Percentiles rank a stretch among this genome's conserved stretches.
Evolutionary conservation across 1,284 basidiomycete species (phyloP).

Genomic region (Pseudozyma sp.): DNA sequence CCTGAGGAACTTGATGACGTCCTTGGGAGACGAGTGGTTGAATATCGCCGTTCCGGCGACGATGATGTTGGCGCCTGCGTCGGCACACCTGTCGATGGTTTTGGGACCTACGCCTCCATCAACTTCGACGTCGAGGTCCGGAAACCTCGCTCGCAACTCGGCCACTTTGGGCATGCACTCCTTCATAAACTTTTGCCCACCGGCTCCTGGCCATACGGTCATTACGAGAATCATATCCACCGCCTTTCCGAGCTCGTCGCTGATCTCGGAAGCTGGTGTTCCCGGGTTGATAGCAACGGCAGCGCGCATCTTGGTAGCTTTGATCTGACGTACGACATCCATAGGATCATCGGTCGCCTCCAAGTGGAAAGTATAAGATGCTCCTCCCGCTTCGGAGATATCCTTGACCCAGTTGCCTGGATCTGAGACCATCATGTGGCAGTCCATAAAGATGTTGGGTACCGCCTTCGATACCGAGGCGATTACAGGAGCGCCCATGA

Average conservation of each 20-base stretch:
- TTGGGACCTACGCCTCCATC: conserved; percentile 95
- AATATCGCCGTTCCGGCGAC: conserved; percentile 98
- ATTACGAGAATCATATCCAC: conserved; percentile 69
- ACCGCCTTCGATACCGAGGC: conserved; percentile 87
- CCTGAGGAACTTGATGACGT: conserved; percentile 63
- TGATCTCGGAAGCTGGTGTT: conserved; percentile 64
- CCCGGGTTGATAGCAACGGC: conserved; percentile 68
- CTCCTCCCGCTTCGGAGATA: conserved; percentile 92
- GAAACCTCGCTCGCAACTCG: conserved; percentile 91
- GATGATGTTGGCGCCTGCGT: conserved; percentile 89
- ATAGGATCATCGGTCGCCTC: conserved; percentile 76
- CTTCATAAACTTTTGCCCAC: conserved; percentile 96
- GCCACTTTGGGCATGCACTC: conserved; percentile 89
- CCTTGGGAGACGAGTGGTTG: conserved; percentile 79
- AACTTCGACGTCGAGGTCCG: conserved; percentile 88
- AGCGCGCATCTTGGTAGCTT: conserved; percentile 65
- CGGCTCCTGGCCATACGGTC: conserved; percentile 71
- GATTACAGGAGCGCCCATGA: conserved; percentile 86
- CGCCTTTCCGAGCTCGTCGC: conserved; percentile 62
- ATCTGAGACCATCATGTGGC: conserved; percentile 99
- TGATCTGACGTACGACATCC: conserved; percentile 65
- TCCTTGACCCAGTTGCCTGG: conserved; percentile 97
- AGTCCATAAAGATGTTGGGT: conserved; percentile 98
- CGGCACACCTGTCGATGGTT: conserved; percentile 87
- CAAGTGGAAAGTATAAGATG: conserved; percentile 95